Evolutionary conservation across 805 yeast genomes (phyloP), one percentile per base, ranked within the genome.

Genomic region (Saturnispora mendoncae): DNA sequence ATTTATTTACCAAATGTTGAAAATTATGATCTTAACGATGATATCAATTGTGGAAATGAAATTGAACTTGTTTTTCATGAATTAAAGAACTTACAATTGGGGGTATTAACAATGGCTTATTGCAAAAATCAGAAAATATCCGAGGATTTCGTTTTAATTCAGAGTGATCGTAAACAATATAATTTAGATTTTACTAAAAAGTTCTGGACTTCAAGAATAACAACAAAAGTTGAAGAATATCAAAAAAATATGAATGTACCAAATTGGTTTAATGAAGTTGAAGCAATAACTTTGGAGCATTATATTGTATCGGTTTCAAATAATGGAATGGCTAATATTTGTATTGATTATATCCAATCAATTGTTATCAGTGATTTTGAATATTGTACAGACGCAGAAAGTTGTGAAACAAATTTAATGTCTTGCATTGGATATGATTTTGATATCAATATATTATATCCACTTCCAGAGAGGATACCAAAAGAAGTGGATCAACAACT

Each of bases 361-460:
- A 38, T 38, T 7, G 23, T 38, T 17, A 14, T 38, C 7, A 38
- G 35, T 10, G 41, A 38, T 14, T 38, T 23, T 30, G 41, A 30
- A 12, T 24, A 14, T 14, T 15, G 19, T 12, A 12, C 5, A 17
- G 9, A 30, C 4, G 9, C 18, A 4, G 18, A 14, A 17, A 18
- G 31, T 3, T 21, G 21, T 7, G 4, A 17, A 13, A 29, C 41
- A 15, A 10, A 19, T 38, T 26, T 38, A 25, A 25, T 12, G 21
- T 13, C 29, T 17, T 38, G 41, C 17, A 13, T 31, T 13, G 41
- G 36, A n/a, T 38, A 30, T 32, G 35, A 38, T 14, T 38, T 38
- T 25, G 24, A 30, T 30, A 13, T 31, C 7, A 31, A 38, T 9
- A 8, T 6, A 9, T 24, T 25, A 9, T n/a, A 15, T 8, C 19